A percentile compares a stretch with the other conserved stretches of the same genome.
phyloP scores from a whole-genome alignment of 495 filamentous ascomycete genomes.

The Podospora anserina region DNA sequence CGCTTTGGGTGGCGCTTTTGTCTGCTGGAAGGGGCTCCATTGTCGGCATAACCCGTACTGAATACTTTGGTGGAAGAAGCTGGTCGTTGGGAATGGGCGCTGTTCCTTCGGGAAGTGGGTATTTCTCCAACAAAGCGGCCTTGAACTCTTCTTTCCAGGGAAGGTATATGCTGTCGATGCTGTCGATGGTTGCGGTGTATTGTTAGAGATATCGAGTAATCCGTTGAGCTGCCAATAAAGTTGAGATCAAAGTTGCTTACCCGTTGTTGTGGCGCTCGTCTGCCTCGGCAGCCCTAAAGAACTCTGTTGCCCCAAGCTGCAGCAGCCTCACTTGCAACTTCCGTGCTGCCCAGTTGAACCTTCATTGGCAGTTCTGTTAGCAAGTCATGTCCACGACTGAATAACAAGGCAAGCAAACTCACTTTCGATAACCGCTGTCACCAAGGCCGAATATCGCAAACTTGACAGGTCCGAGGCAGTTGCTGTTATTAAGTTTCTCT shows the following conservation, averaged over 20 bases:
- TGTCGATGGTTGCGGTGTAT: slow-evolving; percentile 8
- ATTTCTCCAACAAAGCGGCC: slow-evolving; percentile 58
- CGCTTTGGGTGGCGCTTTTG: slow-evolving; percentile 16
- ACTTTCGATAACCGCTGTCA: slow-evolving; percentile 92
- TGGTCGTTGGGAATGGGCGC: slow-evolving; percentile 71
- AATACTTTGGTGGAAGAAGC: slow-evolving; percentile 76
- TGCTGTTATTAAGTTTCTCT: slow-evolving; percentile 67
- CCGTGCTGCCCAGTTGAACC: slow-evolving; percentile 88
- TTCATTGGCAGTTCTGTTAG: slow-evolving; percentile 29
- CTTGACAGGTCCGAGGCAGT: slow-evolving; percentile 60
- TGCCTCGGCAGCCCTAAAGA: slow-evolving; percentile 75
- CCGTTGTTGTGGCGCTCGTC: slow-evolving; percentile 94
- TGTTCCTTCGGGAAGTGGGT: slow-evolving; percentile 64
- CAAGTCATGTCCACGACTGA: neutral
- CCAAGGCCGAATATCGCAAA: slow-evolving; percentile 90
- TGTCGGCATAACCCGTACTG: slow-evolving; percentile 48
- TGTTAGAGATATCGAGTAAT: neutral
- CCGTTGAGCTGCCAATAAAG: neutral
- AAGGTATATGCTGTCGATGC: slow-evolving; percentile 74
- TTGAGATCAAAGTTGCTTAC: slow-evolving; percentile 43
- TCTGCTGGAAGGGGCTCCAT: neutral
- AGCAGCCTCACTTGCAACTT: slow-evolving; percentile 82
- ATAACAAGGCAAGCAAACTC: slow-evolving; percentile 15
- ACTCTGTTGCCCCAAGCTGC: slow-evolving; percentile 79
- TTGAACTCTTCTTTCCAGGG: slow-evolving; percentile 70